Evolutionary conservation across 2,329 filamentous ascomycete genomes (phyloP), one percentile per base, ranked within the genome.

Genomic region (Cercospora beticola): DNA sequence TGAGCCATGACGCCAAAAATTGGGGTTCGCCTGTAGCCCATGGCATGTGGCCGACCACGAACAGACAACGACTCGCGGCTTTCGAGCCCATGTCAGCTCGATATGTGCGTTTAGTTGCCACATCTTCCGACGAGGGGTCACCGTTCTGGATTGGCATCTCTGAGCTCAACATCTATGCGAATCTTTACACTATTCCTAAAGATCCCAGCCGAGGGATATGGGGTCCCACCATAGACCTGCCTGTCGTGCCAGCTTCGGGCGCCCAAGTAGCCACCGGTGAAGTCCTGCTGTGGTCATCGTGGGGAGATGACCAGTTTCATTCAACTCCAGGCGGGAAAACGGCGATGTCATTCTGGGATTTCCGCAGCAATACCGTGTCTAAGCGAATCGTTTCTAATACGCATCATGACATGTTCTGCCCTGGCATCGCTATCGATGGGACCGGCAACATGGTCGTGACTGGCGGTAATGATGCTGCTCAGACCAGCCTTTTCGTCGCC

Each of bases 381-480:
- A 62, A 62, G 30, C 59, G 59, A 46, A 30, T 56, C 49, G n/a
- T 64, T 12, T 36, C 46, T 49, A 23, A 49, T 21, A 49, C 46
- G 46, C 46, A 49, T 49, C 46, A 49, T 23, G 46, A 49, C 72
- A 86, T 86, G 85, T 87, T 86, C 71, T 87, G 86, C 73, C 86
- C 86, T 0, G 86, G 86, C 1, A 85, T 87, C 64, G 83, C 82
- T 9, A 76, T 84, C 12, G 83, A 85, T 67, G 81, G 80, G 12
- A 77, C 82, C 7, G 86, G 85, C 0, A 78, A 81, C n/a, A 80
- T 86, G 10, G 73, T 88, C 2, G 82, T 89, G 4, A 85, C 83
- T 0, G 87, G 87, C 5, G 87, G 87, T 1, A 82, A 83, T 30
- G 80, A 83, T 66, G 82, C 83, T 5, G 74, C 78, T 6, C 82